phyloP scores from a whole-genome alignment of 495 filamentous ascomycete species.

The Penicillium coffeae region DNA sequence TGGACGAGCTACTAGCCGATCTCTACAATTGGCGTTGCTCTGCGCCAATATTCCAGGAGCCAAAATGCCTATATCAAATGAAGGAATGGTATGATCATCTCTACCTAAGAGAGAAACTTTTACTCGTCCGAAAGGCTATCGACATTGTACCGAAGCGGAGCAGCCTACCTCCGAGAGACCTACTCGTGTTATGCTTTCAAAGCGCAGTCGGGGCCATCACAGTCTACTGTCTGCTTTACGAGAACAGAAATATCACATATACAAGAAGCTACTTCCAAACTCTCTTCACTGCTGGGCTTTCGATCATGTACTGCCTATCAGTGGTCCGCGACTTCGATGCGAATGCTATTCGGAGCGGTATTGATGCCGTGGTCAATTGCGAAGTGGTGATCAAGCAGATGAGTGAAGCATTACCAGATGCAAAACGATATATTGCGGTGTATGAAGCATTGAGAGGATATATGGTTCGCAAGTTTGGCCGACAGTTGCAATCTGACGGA shows the following conservation, averaged over 20 bases:
- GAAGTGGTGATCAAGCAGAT: conserved; percentile 17
- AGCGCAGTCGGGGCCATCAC: conserved; percentile 17
- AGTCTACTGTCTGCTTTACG: conserved; percentile 20
- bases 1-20: conserved; percentile 18
- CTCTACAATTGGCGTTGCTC: conserved; percentile 20
- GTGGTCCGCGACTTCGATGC: conserved; percentile 14
- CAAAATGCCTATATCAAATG: conserved; percentile 20
- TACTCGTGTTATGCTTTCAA: conserved; percentile 18
- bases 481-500: conserved; percentile 3
- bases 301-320: conserved; percentile 25
- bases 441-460: conserved; percentile 21
- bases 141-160: conserved; percentile 23
- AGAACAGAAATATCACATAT: conserved; percentile 19
- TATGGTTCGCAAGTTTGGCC: conserved; percentile 17
- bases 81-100: conserved; percentile 29
- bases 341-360: conserved; percentile 7
- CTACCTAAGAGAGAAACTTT: conserved; percentile 18
- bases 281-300: conserved; percentile 24
- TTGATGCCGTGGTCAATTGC: conserved; percentile 10
- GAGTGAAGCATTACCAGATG: conserved; percentile 21
- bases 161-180: conserved; percentile 18
- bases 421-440: conserved; percentile 22
- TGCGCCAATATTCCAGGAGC: conserved; percentile 14
- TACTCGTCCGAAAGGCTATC: conserved; percentile 22
- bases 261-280: conserved; percentile 32